Percentiles rank a stretch among this genome's conserved stretches.
Evolutionary conservation across 352 stramenopile genomes (phyloP).

Genomic region (Lagenidium giganteum): DNA sequence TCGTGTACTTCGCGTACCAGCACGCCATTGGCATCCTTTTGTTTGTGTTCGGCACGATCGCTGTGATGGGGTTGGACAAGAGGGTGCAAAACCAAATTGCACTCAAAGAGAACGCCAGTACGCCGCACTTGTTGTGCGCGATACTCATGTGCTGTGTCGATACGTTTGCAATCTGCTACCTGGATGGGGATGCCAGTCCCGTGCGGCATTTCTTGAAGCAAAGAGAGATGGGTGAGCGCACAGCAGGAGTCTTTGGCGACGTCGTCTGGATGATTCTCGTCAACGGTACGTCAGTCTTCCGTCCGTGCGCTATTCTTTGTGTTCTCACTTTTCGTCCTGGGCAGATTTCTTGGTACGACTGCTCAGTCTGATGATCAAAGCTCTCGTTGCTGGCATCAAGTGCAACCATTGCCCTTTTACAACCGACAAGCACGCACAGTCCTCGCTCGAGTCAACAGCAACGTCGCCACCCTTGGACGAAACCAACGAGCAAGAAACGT

Average conservation of each 20-base stretch:
- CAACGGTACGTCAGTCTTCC: slow-evolving; percentile 36
- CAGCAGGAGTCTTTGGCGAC: slow-evolving; percentile 41
- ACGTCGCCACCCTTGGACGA: background rate
- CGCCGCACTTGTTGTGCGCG: slow-evolving; percentile 41
- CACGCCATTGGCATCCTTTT: slow-evolving; percentile 66
- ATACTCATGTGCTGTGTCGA: slow-evolving; percentile 50
- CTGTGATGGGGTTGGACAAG: slow-evolving; percentile 70
- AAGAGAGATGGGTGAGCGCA: slow-evolving; percentile 11
- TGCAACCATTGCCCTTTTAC: too few species aligned
- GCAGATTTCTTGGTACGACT: slow-evolving; percentile 72
- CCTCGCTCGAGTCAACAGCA: slow-evolving; percentile 12
- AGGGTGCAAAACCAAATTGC: slow-evolving; percentile 59
- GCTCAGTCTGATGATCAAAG: slow-evolving; percentile 53
- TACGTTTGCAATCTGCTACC: slow-evolving; percentile 47
- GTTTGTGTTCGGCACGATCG: slow-evolving; percentile 55
- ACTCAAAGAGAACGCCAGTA: slow-evolving; percentile 70
- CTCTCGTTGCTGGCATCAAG: slow-evolving; percentile 41
- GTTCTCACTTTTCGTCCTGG: background rate
- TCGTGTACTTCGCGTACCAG: slow-evolving; percentile 78
- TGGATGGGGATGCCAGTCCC: slow-evolving; percentile 51
- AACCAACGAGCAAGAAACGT: slow-evolving; percentile 9
- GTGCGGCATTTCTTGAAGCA: background rate
- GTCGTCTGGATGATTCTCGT: slow-evolving; percentile 72
- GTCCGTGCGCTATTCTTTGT: background rate
- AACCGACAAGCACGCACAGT: too few species aligned